Conservation (phyloP, 2,329 filamentous ascomycete species). For the Exophiala lecanii-corni region DNA sequence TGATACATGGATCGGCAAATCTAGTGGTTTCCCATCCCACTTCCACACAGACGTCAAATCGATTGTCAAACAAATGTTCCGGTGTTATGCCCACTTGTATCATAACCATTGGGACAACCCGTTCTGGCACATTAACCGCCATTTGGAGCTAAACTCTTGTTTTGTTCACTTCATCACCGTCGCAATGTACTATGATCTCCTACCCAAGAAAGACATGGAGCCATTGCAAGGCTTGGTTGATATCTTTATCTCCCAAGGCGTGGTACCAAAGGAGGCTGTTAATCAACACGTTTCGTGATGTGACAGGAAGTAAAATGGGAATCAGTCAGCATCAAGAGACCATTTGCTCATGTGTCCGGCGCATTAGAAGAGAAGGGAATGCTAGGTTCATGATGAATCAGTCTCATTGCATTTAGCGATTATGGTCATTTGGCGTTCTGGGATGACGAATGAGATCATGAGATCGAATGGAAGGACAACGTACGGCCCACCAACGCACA, state of each 20-base stretch:
- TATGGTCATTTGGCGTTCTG: not conserved
- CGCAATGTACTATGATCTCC: slow-evolving; percentile 73
- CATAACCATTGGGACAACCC: slow-evolving; percentile 88
- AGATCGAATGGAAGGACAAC: too few relatives aligned
- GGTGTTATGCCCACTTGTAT: slow-evolving; percentile 95
- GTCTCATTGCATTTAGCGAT: not conserved
- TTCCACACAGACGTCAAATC: slow-evolving; percentile 88
- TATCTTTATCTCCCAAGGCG: slow-evolving; percentile 82
- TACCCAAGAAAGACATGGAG: slow-evolving; percentile 85
- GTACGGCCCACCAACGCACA: too few relatives aligned
- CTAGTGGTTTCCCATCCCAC: slow-evolving; percentile 84
- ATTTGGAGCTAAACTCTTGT: slow-evolving; percentile 74
- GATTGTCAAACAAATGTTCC: slow-evolving; percentile 97
- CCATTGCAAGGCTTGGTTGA: slow-evolving; percentile 94
- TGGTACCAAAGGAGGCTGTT: slow-evolving; percentile 66
- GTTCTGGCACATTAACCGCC: slow-evolving; percentile 72
- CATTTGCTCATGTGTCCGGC: too few relatives aligned
- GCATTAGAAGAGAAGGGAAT: too few relatives aligned
- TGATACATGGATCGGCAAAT: slow-evolving; percentile 75
- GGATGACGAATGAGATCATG: too few relatives aligned
- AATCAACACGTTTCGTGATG: slow-evolving; percentile 14
- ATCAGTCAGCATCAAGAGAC: too few relatives aligned
- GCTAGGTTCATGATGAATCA: too few relatives aligned
- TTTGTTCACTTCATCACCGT: slow-evolving; percentile 82
- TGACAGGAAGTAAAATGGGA: too few relatives aligned